Base-by-base conservation (phyloP, 208 protist species). In the Crithidia sp. region DNA sequence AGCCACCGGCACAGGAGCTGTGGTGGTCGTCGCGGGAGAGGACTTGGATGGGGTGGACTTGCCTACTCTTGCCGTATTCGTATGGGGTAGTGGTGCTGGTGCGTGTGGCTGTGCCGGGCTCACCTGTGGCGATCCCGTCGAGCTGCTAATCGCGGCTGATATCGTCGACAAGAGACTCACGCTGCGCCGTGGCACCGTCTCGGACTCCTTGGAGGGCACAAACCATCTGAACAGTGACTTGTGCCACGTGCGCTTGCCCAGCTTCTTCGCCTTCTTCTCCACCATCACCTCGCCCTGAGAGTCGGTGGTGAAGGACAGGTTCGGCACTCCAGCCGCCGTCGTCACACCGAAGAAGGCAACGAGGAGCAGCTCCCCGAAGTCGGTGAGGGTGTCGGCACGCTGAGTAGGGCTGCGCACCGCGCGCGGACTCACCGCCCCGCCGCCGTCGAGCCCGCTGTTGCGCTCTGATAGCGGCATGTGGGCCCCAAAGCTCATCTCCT, bases 281-380 rank as follows among this genome's bases (percentile, higher is more conserved):
- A 59, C 37, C 43, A 39, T 17, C 41, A 54, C 57, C 14, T 70
- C 43, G 5, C 64, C 50, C 16, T 57, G 41, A 0, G 67, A 14
- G 41, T 71, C 49, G 8, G 64, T 60, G 5, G 65, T 41, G 41
- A 71, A 77, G 73, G 58, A 71, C 4, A 43, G 8, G 19, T 54
- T 45, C 0, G 36, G 57, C 16, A 67, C 52, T 2, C 64, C 45
- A 4, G 65, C 73, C 4, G 65, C n/a, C 19, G 43, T 39, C 19
- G 43, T 8, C 13, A 71, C 56, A 37, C 73, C 73, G 7, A 71
- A 71, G 40, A 77, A 67, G 7, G 73, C 45, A 13, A 77, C 65
- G 37, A 43, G 36, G 13, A 65, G 50, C 7, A 77, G 65, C 13
- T 77, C 73, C 12, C 44, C 65, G 52, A 62, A 77, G 49, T 71